Evolutionary conservation across 2,329 filamentous ascomycete genomes (phyloP), one percentile per base, ranked within the genome.

Genomic region (Penicillium polonicum): DNA sequence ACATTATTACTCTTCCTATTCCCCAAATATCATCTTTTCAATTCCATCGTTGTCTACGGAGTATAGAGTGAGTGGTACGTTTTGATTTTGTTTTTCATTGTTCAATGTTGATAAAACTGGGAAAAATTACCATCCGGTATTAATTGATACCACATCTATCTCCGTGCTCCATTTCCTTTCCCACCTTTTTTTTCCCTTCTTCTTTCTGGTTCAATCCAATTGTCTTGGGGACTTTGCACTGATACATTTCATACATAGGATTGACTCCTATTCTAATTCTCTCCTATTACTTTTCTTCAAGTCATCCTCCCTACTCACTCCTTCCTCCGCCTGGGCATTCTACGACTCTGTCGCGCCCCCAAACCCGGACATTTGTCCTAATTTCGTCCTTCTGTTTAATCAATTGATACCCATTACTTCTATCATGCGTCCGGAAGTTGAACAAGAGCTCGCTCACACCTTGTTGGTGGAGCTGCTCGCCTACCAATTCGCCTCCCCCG

Each of bases 371-470:
- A 52, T 54, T 43, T 45, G 55, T 65, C 64, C 57, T 63, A 60
- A 58, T 59, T 49, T 43, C 50, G 48, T 58, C 55, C 35, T 52
- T 63, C 50, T 57, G 51, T 60, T 55, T 62, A 57, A 58, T 60
- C 49, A 55, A 57, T 61, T 49, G 58, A 66, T 66, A 59, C 63
- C 67, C 63, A 60, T 57, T 61, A 59, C 62, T 65, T 61, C 59
- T 81, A 88, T 71, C 70, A 97, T 97, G 93, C 91, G 91, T 83
- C 94, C 94, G 78, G 94, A 99, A 86, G 84, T 97, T 78, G 93
- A 99, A 87, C 94, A 99, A 81, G 94, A 99, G 83, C 90, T 99
- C 78, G 90, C 94, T 74, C 93, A 99, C 80, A 97, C 93, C 68
- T 86, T 99, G 79, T 90, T 99, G 75, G 91, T 99, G 66, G 94